Evolutionary conservation across 108 stramenopile species (phyloP).

Genomic region (Cylindrotheca closterium): DNA sequence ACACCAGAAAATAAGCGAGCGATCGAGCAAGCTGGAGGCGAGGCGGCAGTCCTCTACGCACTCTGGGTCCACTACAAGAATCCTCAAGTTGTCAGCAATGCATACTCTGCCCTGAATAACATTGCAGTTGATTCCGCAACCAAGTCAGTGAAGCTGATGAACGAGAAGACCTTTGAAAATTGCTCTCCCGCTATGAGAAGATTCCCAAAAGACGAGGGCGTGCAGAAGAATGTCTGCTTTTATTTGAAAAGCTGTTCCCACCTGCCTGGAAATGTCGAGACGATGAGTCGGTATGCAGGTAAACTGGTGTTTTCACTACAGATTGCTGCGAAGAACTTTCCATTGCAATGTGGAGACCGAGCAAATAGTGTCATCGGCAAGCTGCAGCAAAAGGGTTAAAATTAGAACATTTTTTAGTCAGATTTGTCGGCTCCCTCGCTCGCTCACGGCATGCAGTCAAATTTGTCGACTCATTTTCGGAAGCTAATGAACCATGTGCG

Average conservation of each 20-base stretch:
- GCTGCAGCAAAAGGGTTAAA: constrained; percentile 10
- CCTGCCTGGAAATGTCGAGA: constrained; percentile 10
- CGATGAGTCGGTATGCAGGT: constrained; percentile 10
- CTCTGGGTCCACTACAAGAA: constrained; percentile 22
- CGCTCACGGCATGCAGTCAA: background rate
- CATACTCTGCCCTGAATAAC: constrained; percentile 31
- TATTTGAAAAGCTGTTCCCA: constrained; percentile 32
- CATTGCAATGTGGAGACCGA: constrained; percentile 15
- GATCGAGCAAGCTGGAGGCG: constrained; percentile 10
- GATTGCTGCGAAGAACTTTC: constrained; percentile 19
- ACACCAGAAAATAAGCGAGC: constrained; percentile 9
- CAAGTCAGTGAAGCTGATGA: constrained; percentile 17
- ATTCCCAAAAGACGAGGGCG: constrained; percentile 19
- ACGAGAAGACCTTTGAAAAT: constrained; percentile 8
- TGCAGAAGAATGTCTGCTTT: constrained; percentile 34
- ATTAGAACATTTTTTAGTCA: too few species aligned
- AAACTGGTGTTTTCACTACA: constrained; percentile 16
- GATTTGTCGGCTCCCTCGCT: too few species aligned
- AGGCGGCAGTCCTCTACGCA: constrained; percentile 14
- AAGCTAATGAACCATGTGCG: too few species aligned
- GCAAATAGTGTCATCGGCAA: constrained; percentile 9
- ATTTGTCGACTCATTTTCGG: background rate
- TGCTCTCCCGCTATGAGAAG: constrained; percentile 24
- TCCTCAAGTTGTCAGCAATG: constrained; percentile 23
- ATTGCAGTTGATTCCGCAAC: constrained; percentile 28